Conservation (phyloP, 345 rosid genomes). For the Zanthoxylum bungeanum region DNA sequence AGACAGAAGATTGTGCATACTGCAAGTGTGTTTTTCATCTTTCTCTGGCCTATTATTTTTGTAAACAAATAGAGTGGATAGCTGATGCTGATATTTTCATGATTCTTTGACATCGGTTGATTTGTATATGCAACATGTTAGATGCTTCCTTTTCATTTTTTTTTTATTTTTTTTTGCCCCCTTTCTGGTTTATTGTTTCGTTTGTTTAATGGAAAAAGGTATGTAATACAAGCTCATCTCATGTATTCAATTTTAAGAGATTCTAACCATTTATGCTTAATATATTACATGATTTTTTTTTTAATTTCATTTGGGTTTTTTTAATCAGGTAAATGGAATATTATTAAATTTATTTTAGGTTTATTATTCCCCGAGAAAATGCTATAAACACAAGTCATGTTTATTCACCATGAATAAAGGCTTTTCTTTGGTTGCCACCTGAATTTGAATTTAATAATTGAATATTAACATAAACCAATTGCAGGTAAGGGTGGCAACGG, state of each 20-base stretch:
- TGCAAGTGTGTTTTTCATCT: background rate
- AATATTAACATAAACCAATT: background rate
- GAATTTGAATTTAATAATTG: too few relatives aligned
- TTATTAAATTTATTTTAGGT: background rate
- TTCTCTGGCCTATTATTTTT: background rate
- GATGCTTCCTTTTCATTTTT: background rate
- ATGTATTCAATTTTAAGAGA: background rate
- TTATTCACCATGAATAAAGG: too few relatives aligned
- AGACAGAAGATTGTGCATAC: background rate
- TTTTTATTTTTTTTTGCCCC: background rate
- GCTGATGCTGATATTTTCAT: conserved; percentile 2
- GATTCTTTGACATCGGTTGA: conserved; percentile 7
- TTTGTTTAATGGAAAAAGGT: background rate
- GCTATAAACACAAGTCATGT: background rate
- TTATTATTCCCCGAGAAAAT: background rate
- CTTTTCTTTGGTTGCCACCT: too few relatives aligned
- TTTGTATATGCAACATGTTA: background rate
- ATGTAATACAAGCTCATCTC: background rate
- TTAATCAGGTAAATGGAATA: background rate
- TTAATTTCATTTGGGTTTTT: background rate
- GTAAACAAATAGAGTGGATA: conserved; percentile 21
- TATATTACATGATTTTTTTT: background rate
- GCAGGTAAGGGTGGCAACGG: too few relatives aligned
- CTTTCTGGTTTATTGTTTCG: background rate
- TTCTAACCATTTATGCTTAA: background rate